Conservation (phyloP, 225 moss, liverwort and hornwort species). For the Pseudisothecium myosuroides region DNA sequence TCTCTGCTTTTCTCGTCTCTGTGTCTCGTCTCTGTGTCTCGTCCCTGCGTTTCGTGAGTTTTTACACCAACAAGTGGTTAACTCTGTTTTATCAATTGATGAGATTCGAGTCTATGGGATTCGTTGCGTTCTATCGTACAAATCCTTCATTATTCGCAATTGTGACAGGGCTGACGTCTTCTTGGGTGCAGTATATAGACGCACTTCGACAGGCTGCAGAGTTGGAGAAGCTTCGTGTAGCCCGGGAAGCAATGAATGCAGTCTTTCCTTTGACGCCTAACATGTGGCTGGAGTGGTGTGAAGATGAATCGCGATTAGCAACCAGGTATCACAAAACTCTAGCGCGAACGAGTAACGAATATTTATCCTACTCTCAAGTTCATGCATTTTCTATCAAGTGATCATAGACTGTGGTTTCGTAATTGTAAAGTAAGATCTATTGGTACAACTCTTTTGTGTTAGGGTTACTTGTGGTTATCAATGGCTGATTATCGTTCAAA, state of each 20-base stretch:
- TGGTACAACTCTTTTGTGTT: not conserved
- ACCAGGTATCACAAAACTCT: constrained; percentile 24
- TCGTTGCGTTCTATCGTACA: not conserved
- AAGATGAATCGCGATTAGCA: constrained; percentile 85
- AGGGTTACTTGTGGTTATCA: not conserved
- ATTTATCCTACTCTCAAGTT: not conserved
- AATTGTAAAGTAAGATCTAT: not conserved
- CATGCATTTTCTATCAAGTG: not conserved
- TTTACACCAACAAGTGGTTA: not conserved
- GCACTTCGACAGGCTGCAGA: constrained; percentile 57
- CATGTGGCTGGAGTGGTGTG: constrained; percentile 94
- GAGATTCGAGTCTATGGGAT: not conserved
- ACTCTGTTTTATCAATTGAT: not conserved
- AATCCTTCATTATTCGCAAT: not conserved
- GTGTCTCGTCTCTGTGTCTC: not conserved
- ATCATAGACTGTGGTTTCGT: not conserved
- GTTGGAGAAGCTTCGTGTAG: constrained; percentile 71
- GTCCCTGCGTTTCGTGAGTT: not conserved
- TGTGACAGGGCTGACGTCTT: constrained; percentile 9
- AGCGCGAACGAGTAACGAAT: not conserved
- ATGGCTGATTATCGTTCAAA: not conserved
- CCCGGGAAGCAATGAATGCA: constrained; percentile 83
- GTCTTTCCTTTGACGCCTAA: constrained; percentile 67
- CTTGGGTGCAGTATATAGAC: constrained; percentile 61
- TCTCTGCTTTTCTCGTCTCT: not conserved